These are phyloP conservation scores for Prunus salicina DNA, from an alignment of 306 rosid genomes.

Conservation along the genomic window DNA sequence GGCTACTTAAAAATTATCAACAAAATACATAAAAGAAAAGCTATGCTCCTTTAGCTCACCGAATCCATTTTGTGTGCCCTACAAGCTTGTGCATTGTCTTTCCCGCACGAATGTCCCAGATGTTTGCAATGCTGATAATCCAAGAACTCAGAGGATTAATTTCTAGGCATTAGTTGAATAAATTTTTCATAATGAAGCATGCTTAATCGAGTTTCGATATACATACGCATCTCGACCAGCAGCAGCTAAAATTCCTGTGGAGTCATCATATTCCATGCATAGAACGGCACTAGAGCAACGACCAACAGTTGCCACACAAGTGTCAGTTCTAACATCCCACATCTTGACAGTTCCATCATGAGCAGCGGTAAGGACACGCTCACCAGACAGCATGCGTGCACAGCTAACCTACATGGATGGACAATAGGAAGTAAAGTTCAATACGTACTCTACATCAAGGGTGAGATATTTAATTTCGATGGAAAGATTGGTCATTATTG, in stretches of 20 bases:
- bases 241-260: conserved; percentile 87
- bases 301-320: conserved; percentile 98
- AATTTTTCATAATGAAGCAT: conserved; percentile 19
- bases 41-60: conserved; percentile 44
- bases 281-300: conserved; percentile 94
- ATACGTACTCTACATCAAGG: not conserved
- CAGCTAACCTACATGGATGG: conserved; percentile 73
- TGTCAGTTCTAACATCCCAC: conserved; percentile 99
- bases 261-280: conserved; percentile 97
- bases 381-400: conserved; percentile 95
- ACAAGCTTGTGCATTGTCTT: conserved; percentile 91
- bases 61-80: conserved; percentile 94
- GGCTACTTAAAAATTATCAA: conserved; percentile 16
- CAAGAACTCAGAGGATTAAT: conserved; percentile 27
- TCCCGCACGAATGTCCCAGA: conserved; percentile 95
- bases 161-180: conserved; percentile 19
- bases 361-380: conserved; percentile 92
- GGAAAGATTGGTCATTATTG: not conserved
- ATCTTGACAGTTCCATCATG: conserved; percentile 98
- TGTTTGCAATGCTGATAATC: conserved; percentile 68
- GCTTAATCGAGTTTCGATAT: conserved; percentile 13
- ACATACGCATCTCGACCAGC: conserved; percentile 97
- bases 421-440: conserved; percentile 29
- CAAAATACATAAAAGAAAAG: conserved; percentile 7
- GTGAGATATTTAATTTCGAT: not conserved